Percentiles rank a stretch among this genome's conserved stretches.
Conservation (phyloP, 2,329 filamentous ascomycete genomes). For the Xylaria sp. region DNA sequence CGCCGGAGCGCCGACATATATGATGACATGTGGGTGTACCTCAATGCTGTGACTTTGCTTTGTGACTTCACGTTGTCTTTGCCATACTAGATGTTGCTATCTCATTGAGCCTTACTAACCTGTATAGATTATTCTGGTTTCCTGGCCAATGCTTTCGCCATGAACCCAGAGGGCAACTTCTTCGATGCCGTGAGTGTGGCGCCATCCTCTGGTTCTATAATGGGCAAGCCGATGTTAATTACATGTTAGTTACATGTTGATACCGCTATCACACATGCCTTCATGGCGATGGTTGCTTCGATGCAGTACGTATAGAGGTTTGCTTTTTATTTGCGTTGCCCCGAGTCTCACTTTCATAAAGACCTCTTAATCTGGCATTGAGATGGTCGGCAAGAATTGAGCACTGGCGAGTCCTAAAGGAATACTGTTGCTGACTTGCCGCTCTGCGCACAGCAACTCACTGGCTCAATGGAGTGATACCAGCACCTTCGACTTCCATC, state of each 20-base stretch:
- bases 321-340: background rate
- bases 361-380: background rate
- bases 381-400: background rate
- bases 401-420: background rate
- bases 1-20: slow-evolving; percentile 31
- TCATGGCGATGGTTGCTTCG: slow-evolving; percentile 32
- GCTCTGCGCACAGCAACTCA: slow-evolving; percentile 21
- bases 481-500: slow-evolving; percentile 33
- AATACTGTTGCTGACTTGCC: slow-evolving; percentile 4
- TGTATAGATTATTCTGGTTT: slow-evolving; percentile 30
- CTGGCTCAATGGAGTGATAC: slow-evolving; percentile 32
- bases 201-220: background rate
- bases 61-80: background rate
- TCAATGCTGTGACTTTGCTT: background rate
- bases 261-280: slow-evolving; percentile 32
- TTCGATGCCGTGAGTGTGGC: slow-evolving; percentile 28
- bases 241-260: slow-evolving; percentile 29
- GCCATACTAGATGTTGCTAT: background rate
- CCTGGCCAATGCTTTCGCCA: slow-evolving; percentile 31
- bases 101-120: slow-evolving; percentile 10
- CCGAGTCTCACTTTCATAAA: background rate
- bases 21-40: slow-evolving; percentile 30
- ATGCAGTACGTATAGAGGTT: slow-evolving; percentile 27
- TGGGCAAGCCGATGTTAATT: slow-evolving; percentile 8
- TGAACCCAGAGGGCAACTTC: slow-evolving; percentile 32